Evolutionary conservation across 1,139 yeast species (phyloP).

Genomic region (Candida glucosophila): DNA sequence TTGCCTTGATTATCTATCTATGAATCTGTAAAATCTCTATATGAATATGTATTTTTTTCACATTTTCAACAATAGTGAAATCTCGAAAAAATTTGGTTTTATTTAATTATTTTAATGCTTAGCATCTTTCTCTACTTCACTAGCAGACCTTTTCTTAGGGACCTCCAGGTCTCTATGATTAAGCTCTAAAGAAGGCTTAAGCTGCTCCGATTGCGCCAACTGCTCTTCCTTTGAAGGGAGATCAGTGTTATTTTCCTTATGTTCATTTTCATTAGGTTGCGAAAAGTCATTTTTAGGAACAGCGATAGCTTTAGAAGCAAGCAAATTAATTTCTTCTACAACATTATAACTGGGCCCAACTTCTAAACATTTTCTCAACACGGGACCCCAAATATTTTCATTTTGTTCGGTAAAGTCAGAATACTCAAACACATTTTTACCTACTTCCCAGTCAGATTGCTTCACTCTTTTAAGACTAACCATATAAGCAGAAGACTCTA

Average conservation of each 20-base stretch:
- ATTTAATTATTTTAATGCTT: neutral
- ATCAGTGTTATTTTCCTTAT: too few species aligned
- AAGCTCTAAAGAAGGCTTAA: too few species aligned
- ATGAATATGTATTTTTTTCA: too few species aligned
- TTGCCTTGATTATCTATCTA: too few species aligned
- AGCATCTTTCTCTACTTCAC: too few species aligned
- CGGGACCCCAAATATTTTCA: conserved; percentile 62
- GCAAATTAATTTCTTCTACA: conserved; percentile 13
- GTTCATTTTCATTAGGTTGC: too few species aligned
- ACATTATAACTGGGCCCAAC: conserved; percentile 23
- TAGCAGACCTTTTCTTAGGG: too few species aligned
- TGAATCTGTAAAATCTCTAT: too few species aligned
- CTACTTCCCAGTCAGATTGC: conserved; percentile 81
- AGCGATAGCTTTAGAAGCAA: conserved; percentile 7
- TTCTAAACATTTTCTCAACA: conserved; percentile 42
- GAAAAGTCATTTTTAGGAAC: too few species aligned
- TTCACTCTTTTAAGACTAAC: conserved; percentile 64
- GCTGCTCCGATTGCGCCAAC: too few species aligned
- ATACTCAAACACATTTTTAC: conserved; percentile 58
- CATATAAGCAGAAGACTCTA: conserved; percentile 84
- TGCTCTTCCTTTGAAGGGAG: too few species aligned
- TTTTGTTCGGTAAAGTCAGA: conserved; percentile 54
- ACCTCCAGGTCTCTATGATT: too few species aligned
- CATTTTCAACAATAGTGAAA: neutral
- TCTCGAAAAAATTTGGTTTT: neutral